Percentiles rank a stretch among this genome's conserved stretches.
Conservation (phyloP, 495 filamentous ascomycete genomes). For the Recurvomyces mirabilis region DNA sequence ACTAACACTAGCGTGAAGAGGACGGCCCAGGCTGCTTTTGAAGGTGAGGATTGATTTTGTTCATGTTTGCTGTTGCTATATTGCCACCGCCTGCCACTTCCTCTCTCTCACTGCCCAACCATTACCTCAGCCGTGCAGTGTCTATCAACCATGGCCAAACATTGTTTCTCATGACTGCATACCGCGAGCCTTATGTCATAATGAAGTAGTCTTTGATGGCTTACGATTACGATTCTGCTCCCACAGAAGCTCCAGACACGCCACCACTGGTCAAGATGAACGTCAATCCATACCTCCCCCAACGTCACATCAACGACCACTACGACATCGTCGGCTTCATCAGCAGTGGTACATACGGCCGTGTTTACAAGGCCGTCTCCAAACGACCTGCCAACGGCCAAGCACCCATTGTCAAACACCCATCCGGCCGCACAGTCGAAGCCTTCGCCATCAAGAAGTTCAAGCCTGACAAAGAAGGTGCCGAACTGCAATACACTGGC, state of each 20-base stretch:
- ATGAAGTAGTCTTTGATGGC: no score
- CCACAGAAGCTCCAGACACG: slow-evolving; percentile 15
- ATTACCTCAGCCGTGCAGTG: no score
- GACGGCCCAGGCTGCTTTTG: slow-evolving; percentile 64
- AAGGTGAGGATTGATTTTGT: slow-evolving; percentile 44
- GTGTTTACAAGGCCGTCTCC: slow-evolving; percentile 89
- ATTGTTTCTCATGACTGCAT: no score
- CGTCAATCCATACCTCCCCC: slow-evolving; percentile 12
- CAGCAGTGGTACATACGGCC: slow-evolving; percentile 95
- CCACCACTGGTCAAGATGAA: slow-evolving; percentile 20
- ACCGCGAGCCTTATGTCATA: no score
- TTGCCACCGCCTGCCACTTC: no score
- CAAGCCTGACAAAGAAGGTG: slow-evolving; percentile 96
- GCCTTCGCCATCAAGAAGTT: slow-evolving; percentile 46
- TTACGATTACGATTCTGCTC: no score
- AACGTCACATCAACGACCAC: slow-evolving; percentile 58
- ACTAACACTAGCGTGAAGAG: slow-evolving; percentile 48
- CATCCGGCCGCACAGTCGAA: slow-evolving; percentile 11
- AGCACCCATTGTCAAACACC: slow-evolving; percentile 6
- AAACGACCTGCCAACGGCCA: slow-evolving; percentile 36
- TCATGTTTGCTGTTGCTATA: no score
- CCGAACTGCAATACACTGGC: slow-evolving; percentile 85
- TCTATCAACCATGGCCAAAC: no score
- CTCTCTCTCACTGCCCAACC: no score
- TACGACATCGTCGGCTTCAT: slow-evolving; percentile 98